Evolutionary conservation across 2,329 filamentous ascomycete genomes (phyloP), one percentile per base, ranked within the genome.

Genomic region (Diplodia sapinea): DNA sequence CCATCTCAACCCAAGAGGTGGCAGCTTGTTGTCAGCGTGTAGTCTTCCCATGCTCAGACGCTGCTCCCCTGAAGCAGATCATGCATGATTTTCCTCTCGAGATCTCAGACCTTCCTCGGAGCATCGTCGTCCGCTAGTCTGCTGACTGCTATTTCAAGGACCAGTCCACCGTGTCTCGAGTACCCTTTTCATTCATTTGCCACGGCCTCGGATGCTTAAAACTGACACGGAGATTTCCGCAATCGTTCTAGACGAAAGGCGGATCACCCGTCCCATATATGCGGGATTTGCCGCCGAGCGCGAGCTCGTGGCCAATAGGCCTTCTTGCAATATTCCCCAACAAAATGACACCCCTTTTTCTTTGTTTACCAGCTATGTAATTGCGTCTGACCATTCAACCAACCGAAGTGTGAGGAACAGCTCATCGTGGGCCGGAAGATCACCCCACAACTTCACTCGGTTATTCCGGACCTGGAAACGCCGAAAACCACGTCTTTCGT

Each of bases 101-200:
- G 55, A 49, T 33, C 29, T 61, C 56, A 23, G 40, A 26, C 57
- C 26, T 49, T 31, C 13, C 40, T 61, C 57, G 23, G 33, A 61
- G 40, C 57, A 61, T 33, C 17, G 2, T 61, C 57, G 15, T 33
- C 57, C 31, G 40, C 40, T 36, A 15, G 40, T 61, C 57, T 61
- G 57, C 57, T 61, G 57, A 61, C 23, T 33, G 50, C 7, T n/a
- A 7, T 31, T 9, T 12, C 17, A 23, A 55, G 3, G 9, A 36
- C 7, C 11, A 36, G 9, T 9, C 7, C 33, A 36, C 52, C 29
- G 29, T 36, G 29, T 33, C 51, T 15, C 11, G 11, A 52, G 3
- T 23, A 15, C 26, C 40, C 43, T n/a, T 47, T 4, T 8, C 43
- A 8, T 20, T 47, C 43, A 20, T 47, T 47, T 20, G 17, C 43